Evolutionary conservation across 768 basidiomycete genomes (phyloP), one percentile per base, ranked within the genome.

Genomic region (Phaffia australis): DNA sequence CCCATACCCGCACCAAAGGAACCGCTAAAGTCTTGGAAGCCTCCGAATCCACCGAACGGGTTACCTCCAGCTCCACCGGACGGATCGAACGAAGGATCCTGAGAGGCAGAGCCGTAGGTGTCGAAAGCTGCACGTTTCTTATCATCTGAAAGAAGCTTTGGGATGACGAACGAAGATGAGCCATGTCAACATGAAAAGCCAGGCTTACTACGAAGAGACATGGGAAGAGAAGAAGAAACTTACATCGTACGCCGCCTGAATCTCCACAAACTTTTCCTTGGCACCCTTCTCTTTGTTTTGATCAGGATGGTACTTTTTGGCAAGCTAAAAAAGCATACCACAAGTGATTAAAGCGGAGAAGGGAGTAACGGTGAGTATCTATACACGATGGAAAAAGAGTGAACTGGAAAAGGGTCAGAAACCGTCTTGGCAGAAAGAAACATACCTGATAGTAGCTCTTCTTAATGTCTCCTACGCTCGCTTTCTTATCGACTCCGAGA

Each of bases 261-360:
- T 97, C 76, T 99, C 94, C 21, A 93, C 81, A 76, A 99, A 99
- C 75, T 88, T 89, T 69, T 88, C 88, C 71, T 89, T 86, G 0
- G 94, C 89, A 56, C 80, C 81, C 73, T 89, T 87, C 57, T 74
- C 74, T 51, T 90, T 87, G 77, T 92, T 98, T 16, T 92, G 92
- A 74, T 99, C 95, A 0, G 95, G 95, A 76, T 99, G 95, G 74
- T 87, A 95, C 80, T 98, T 94, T 69, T 94, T 88, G 21, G 95
- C 95, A 70, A 99, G 86, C 94, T 95, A 74, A n/a, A 46, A 27
- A 52, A 18, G 51, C 35, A 42, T 42, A 42, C 35, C 4, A 42
- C 11, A 5, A 42, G 32, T 47, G 42, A 59, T 47, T n/a, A 3
- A 25, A 11, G 29, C 30, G 58, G 32, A 62, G 4, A 50, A 27